A percentile compares a stretch with the other conserved stretches of the same genome.
Conservation (phyloP, 2,329 filamentous ascomycete genomes). For the Fusarium stilboides region DNA sequence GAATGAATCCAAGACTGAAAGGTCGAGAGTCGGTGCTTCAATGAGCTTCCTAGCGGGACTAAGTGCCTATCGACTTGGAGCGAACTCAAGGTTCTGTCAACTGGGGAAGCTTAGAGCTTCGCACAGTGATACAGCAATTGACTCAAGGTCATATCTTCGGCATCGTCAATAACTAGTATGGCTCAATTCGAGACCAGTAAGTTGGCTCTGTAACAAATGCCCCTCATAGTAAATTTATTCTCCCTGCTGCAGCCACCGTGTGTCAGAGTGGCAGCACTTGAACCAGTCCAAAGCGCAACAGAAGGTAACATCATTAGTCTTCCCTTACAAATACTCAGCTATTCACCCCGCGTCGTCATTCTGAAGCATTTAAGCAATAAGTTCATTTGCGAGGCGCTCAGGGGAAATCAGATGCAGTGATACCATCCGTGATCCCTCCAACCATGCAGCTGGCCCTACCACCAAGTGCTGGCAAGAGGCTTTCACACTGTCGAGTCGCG, state of each 20-base stretch:
- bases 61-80: background rate
- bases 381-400: conserved; percentile 33
- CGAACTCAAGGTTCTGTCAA: background rate
- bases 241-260: conserved; percentile 23
- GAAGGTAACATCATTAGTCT: background rate
- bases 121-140: no score
- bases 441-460: conserved; percentile 40
- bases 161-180: conserved; percentile 5
- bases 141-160: no score
- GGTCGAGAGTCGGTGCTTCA: background rate
- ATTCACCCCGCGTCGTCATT: conserved; percentile 34
- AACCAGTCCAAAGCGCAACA: conserved; percentile 27
- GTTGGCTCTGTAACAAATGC: conserved; percentile 22
- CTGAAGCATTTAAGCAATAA: conserved; percentile 29
- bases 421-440: conserved; percentile 42
- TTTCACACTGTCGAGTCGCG: conserved; percentile 48
- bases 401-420: conserved; percentile 38
- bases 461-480: conserved; percentile 44
- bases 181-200: conserved; percentile 23
- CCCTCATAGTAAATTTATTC: conserved; percentile 10
- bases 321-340: background rate
- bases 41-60: conserved; percentile 2
- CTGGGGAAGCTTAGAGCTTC: no score
- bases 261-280: conserved; percentile 31
- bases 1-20: conserved; percentile 6